Base-by-base conservation (phyloP, 2,329 filamentous ascomycete species). In the Madurella mycetomatis region DNA sequence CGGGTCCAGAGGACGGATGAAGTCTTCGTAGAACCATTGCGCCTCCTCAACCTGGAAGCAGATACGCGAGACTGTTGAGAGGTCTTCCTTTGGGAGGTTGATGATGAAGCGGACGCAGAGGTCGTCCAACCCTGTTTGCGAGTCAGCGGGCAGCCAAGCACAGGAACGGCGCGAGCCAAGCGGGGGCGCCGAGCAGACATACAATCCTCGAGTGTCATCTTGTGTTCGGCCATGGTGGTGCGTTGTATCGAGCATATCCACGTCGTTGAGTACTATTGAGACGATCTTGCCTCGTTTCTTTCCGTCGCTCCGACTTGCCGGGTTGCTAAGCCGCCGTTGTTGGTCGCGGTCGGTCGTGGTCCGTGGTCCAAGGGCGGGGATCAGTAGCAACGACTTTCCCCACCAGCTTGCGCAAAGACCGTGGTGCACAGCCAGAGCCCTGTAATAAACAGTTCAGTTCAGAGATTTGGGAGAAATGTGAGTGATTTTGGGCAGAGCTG, bases 11-110 rank as follows among this genome's bases (percentile, higher is more conserved):
- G 92, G 92, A 46, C 94, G 89, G 70, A 99, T 90, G 69, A 99
- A 99, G 73, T 99, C 94, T 78, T 99, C 94, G 82, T 99, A 99
- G 74, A 95, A 99, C 94, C 94, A 99, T 84, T 99, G 95, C 65
- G 94, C 94, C 74, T 99, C 95, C 73, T 99, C 94, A 64, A 99
- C 88, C 74, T 97, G 92, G 71, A 99, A 99, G 74, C 92, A 97
- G 73, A 99, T 94, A 68, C 94, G 87, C 69, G 91, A 90, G 54
- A 96, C 88, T 2, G 89, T 91, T 62, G 86, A 85, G 45, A 97
- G 82, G 72, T 99, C 94, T 72, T 94, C 90, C 61, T 88, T 81
- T 44, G 95, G 94, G 58, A 97, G 83, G 74, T 99, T 97, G 72
- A 97, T 90, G 69, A 99, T 92, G 74, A 99, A 99, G 69, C 95